Evolutionary conservation across 1,284 basidiomycete genomes (phyloP).

Genomic region (Phylloporus gajari): DNA sequence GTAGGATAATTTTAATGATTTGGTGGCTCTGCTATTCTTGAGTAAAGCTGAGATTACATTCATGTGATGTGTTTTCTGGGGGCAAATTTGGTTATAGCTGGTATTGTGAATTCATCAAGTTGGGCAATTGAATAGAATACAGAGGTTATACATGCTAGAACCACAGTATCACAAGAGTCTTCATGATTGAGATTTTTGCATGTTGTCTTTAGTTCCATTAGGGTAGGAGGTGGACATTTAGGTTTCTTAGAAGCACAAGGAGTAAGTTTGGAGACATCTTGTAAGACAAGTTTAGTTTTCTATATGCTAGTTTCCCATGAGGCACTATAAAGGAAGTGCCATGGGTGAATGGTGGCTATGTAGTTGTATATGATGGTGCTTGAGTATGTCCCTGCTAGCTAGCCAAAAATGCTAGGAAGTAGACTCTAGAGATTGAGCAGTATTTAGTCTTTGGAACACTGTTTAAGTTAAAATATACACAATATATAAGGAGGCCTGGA

Average conservation of each 20-base stretch:
- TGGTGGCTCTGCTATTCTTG: too few relatives aligned
- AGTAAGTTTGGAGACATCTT: not conserved
- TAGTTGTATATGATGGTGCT: conserved; percentile 42
- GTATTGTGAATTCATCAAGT: not conserved
- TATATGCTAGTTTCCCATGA: conserved; percentile 36
- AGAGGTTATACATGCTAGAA: not conserved
- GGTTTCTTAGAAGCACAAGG: not conserved
- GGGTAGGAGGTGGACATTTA: not conserved
- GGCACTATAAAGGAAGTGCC: conserved; percentile 49
- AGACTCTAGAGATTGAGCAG: conserved; percentile 23
- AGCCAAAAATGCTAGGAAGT: conserved; percentile 30
- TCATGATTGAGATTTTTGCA: not conserved
- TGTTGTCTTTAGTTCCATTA: not conserved
- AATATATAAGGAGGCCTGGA: conserved; percentile 40
- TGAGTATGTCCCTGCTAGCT: conserved; percentile 35
- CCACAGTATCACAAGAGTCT: not conserved
- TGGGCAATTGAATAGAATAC: not conserved
- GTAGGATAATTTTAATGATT: too few relatives aligned
- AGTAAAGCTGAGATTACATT: too few relatives aligned
- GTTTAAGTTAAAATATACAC: conserved; percentile 43
- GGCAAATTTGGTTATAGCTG: too few relatives aligned
- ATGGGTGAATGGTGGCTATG: conserved; percentile 40
- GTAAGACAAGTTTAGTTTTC: not conserved
- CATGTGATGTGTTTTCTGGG: too few relatives aligned
- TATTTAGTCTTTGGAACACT: conserved; percentile 27